phyloP scores from a whole-genome alignment of 2,329 filamentous ascomycete genomes.

The Hortaea werneckii region DNA sequence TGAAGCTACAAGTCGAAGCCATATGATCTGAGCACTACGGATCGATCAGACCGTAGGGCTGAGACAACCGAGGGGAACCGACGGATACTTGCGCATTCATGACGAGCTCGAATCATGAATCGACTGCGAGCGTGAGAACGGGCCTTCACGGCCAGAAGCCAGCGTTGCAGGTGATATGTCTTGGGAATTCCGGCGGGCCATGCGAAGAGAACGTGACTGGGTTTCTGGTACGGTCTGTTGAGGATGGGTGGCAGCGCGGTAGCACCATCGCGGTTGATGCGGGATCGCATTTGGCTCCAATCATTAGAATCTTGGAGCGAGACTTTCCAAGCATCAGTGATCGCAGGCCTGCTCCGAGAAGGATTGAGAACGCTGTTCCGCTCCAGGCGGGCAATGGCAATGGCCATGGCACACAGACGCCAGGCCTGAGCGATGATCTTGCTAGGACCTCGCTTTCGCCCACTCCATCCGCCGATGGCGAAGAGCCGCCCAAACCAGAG shows the following conservation, averaged over 20 bases:
- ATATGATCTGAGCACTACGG: not conserved
- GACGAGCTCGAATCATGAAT: constrained; percentile 29
- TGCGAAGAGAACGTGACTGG: constrained; percentile 83
- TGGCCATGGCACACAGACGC: not conserved
- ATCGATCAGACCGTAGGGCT: not conserved
- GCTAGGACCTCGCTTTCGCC: constrained; percentile 8
- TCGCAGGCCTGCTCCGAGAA: constrained; percentile 1
- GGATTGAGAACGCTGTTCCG: not conserved
- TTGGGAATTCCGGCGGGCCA: constrained; percentile 78
- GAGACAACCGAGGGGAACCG: constrained; percentile 7
- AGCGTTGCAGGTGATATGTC: constrained; percentile 38
- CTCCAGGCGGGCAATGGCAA: constrained; percentile 7
- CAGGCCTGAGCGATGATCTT: not conserved
- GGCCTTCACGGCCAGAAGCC: constrained; percentile 28
- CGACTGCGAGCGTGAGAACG: constrained; percentile 20
- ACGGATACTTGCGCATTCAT: constrained; percentile 26
- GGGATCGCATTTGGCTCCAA: constrained; percentile 77
- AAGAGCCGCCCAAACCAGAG: constrained; percentile 16
- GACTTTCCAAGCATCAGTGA: constrained; percentile 37
- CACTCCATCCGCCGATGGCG: constrained; percentile 6
- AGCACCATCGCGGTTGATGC: constrained; percentile 90
- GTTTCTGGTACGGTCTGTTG: constrained; percentile 73
- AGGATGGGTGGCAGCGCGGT: constrained; percentile 67
- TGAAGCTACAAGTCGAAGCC: not conserved
- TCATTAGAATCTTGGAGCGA: constrained; percentile 63